These are phyloP conservation scores for Ceratobasidium sp. DNA, from an alignment of 1,284 basidiomycete genomes.

Conservation along the genomic window DNA sequence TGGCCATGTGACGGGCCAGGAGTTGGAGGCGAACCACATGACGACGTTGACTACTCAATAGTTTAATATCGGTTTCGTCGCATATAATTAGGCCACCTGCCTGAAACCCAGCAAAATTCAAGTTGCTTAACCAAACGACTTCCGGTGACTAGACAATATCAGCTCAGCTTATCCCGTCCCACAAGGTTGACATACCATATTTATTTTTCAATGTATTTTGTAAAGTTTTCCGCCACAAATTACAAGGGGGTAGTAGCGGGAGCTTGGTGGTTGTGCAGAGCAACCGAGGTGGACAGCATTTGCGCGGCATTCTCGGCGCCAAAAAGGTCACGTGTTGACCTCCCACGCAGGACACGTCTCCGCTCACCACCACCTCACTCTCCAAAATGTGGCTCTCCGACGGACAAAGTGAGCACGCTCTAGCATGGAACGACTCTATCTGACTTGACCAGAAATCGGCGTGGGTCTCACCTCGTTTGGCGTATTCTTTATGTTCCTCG, in stretches of 20 bases:
- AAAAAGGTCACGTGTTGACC: slow-evolving; percentile 1
- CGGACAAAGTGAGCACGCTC: slow-evolving; percentile 47
- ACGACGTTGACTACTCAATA: background rate
- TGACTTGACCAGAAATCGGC: slow-evolving; percentile 77
- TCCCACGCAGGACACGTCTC: slow-evolving; percentile 43
- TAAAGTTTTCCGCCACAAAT: background rate
- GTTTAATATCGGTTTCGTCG: background rate
- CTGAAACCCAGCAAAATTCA: slow-evolving; percentile 7
- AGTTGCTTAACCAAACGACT: slow-evolving; percentile 14
- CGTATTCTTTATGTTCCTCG: slow-evolving; percentile 94
- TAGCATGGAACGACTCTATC: background rate
- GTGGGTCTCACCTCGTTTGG: slow-evolving; percentile 99
- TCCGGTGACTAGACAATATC: background rate
- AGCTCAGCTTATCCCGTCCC: background rate
- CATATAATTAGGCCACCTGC: background rate
- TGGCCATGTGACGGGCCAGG: background rate
- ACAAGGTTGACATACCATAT: background rate
- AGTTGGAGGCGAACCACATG: background rate
- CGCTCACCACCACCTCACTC: slow-evolving; percentile 14
- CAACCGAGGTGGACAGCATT: slow-evolving; percentile 2
- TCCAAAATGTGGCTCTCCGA: slow-evolving; percentile 50
- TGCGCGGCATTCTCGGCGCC: background rate
- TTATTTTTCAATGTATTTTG: background rate
- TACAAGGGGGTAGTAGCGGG: background rate
- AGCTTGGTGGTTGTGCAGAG: background rate